Percentiles rank a stretch among this genome's conserved stretches.
phyloP scores from a whole-genome alignment of 306 rosid species.

The Geum urbanum region DNA sequence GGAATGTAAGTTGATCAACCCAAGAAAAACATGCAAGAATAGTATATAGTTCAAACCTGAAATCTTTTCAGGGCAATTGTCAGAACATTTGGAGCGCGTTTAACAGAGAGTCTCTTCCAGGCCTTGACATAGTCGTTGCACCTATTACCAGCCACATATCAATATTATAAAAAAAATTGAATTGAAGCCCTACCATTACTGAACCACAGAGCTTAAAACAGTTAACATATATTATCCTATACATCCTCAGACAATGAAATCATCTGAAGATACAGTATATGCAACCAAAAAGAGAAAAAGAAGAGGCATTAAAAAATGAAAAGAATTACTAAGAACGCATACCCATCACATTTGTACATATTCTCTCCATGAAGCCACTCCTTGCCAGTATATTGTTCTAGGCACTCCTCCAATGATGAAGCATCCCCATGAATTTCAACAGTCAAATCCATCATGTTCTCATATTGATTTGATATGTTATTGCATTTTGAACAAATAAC shows the following conservation, averaged over 20 bases:
- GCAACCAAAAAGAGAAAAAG: background rate
- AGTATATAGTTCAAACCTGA: constrained; percentile 57
- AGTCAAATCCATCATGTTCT: constrained; percentile 96
- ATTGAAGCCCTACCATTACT: background rate
- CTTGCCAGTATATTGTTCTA: constrained; percentile 76
- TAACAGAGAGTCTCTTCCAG: constrained; percentile 77
- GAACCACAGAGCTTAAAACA: no score
- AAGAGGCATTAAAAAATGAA: background rate
- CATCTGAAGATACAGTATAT: background rate
- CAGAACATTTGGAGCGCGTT: constrained; percentile 82
- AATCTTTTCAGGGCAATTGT: constrained; percentile 96
- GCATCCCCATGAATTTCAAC: constrained; percentile 98
- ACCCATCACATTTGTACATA: constrained; percentile 97
- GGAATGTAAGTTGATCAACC: constrained; percentile 1
- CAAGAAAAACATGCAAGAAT: constrained; percentile 15
- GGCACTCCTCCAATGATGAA: constrained; percentile 88
- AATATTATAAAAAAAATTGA: constrained; percentile 13
- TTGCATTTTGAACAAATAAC: constrained; percentile 80
- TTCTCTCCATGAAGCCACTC: constrained; percentile 93
- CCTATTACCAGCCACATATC: constrained; percentile 45
- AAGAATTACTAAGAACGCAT: constrained; percentile 24
- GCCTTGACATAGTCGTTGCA: constrained; percentile 98
- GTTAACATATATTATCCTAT: background rate
- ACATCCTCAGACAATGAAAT: background rate
- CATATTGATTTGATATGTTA: constrained; percentile 76